phyloP scores from a whole-genome alignment of 2,329 filamentous ascomycete species.

The Fusarium metavorans region DNA sequence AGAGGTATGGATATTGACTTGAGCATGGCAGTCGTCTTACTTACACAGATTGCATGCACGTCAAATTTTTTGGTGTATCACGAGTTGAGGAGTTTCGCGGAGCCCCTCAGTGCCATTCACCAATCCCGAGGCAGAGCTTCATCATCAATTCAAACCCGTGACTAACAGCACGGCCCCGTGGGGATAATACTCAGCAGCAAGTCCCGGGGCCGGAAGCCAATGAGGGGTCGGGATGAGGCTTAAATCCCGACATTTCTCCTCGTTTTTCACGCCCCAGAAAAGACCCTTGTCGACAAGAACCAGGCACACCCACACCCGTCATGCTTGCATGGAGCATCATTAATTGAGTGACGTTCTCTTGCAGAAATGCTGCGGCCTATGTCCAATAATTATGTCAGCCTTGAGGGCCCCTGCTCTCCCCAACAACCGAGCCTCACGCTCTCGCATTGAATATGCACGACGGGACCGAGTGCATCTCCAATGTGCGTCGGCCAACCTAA shows the following conservation, averaged over 20 bases:
- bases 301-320: slow-evolving; percentile 34
- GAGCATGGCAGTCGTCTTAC: slow-evolving; percentile 1
- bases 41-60: slow-evolving; percentile 6
- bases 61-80: slow-evolving; percentile 2
- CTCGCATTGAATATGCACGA: slow-evolving; percentile 18
- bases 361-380: background rate
- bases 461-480: slow-evolving; percentile 7
- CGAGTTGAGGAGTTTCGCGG: slow-evolving; percentile 4
- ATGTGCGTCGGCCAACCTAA: background rate
- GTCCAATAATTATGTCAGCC: slow-evolving; percentile 3
- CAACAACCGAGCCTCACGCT: slow-evolving; percentile 20
- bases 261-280: slow-evolving; percentile 5
- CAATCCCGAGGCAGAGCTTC: slow-evolving; percentile 22
- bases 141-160: slow-evolving; percentile 27
- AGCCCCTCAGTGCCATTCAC: slow-evolving; percentile 11
- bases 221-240: slow-evolving; percentile 3
- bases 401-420: background rate
- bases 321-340: slow-evolving; percentile 6
- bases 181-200: slow-evolving; percentile 8
- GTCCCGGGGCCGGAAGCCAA: slow-evolving; percentile 20
- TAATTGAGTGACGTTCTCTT: slow-evolving; percentile 6
- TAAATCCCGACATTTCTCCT: slow-evolving; percentile 9
- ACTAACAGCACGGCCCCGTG: slow-evolving; percentile 23
- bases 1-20: background rate
- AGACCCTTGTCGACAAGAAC: slow-evolving; percentile 30